Evolutionary conservation across 2,329 filamentous ascomycete species (phyloP).

Genomic region (Calonectria pseudoreteaudii): DNA sequence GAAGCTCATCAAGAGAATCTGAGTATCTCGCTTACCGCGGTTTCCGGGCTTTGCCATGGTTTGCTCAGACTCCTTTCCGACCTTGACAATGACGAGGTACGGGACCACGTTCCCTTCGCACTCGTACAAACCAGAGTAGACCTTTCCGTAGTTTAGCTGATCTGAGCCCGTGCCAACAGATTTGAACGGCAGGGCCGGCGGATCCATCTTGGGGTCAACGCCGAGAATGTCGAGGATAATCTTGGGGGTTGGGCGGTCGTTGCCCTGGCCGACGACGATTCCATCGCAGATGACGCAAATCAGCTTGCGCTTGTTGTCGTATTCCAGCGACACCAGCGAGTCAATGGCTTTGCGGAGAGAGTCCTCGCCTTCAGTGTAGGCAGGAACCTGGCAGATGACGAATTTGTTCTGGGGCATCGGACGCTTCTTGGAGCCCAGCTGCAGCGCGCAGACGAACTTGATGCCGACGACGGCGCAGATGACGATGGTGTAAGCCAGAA

Average conservation of each 20-base stretch:
- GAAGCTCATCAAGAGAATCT: constrained; percentile 96
- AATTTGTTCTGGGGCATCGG: constrained; percentile 96
- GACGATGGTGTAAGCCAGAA: constrained; percentile 88
- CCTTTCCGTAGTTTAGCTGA: constrained; percentile 97
- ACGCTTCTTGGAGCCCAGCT: constrained; percentile 90
- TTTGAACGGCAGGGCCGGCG: constrained; percentile 92
- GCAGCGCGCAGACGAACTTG: constrained; percentile 93
- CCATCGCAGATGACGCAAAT: constrained; percentile 97
- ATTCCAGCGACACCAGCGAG: constrained; percentile 93
- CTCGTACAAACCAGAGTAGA: constrained; percentile 98
- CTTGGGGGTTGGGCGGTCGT: constrained; percentile 95
- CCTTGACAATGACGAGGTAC: constrained; percentile 95
- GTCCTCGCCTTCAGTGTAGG: constrained; percentile 98
- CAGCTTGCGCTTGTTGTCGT: constrained; percentile 98
- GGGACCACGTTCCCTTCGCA: constrained; percentile 98
- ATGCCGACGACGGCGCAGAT: constrained; percentile 82
- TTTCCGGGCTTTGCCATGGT: constrained; percentile 93
- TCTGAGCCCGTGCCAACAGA: constrained; percentile 89
- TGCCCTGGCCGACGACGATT: constrained; percentile 95
- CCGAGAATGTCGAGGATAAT: constrained; percentile 98
- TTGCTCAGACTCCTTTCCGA: constrained; percentile 96
- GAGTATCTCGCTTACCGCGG: constrained; percentile 97
- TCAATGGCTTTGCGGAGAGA: constrained; percentile 92
- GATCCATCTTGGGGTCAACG: constrained; percentile 95
- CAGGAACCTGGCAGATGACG: constrained; percentile 97